Evolutionary conservation across 768 basidiomycete species (phyloP).

Genomic region (Coprinopsis strossmayeri): DNA sequence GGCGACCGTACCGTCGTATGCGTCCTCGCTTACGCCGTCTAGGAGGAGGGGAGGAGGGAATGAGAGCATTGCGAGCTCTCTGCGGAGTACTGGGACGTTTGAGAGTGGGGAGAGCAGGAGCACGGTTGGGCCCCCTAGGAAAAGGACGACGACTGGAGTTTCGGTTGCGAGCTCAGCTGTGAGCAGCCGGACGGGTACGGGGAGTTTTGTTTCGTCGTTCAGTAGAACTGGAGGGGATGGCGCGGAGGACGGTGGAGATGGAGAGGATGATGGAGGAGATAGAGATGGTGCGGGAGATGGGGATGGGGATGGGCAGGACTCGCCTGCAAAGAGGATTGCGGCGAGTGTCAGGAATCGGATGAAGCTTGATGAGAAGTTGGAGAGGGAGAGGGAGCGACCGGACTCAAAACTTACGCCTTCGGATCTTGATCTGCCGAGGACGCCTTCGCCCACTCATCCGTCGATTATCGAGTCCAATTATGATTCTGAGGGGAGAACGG

Average conservation of each 20-base stretch:
- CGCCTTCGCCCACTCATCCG: conserved; percentile 13
- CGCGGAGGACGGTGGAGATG: background rate
- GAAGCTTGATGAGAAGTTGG: conserved; percentile 14
- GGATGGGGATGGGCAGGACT: conserved; percentile 13
- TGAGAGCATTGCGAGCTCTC: conserved; percentile 5
- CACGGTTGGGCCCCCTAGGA: conserved; percentile 13
- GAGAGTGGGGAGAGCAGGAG: conserved; percentile 10
- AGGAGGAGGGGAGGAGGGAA: background rate
- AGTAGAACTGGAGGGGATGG: conserved; percentile 3
- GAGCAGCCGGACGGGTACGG: conserved; percentile 1
- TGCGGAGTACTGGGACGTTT: conserved; percentile 13
- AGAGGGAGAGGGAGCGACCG: conserved; percentile 38
- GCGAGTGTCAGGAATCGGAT: conserved; percentile 15
- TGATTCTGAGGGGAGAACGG: conserved; percentile 1
- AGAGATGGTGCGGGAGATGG: background rate
- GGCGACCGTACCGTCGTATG: background rate
- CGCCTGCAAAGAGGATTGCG: conserved; percentile 23
- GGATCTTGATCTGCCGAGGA: conserved; percentile 2
- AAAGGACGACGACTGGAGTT: background rate
- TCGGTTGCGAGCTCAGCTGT: background rate
- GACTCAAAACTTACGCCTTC: conserved; percentile 70
- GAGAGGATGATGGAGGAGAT: background rate
- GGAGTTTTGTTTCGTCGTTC: background rate
- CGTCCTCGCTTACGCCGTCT: background rate
- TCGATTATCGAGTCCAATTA: conserved; percentile 10